These are phyloP conservation scores for Ceratobasidium sp. DNA, from an alignment of 1,284 basidiomycete species.

Conservation along the genomic window DNA sequence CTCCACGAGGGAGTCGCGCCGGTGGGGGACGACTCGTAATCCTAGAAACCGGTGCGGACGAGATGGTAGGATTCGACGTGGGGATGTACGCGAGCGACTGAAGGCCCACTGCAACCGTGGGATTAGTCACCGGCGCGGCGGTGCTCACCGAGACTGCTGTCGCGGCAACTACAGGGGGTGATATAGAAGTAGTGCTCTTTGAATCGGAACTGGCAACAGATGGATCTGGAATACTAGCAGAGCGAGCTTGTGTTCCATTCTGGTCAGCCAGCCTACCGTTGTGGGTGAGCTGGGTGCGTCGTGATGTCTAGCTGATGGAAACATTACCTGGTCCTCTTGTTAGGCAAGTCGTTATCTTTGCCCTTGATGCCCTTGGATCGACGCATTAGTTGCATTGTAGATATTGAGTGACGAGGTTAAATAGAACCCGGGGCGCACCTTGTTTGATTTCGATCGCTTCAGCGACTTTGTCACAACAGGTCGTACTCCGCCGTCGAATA, in stretches of 20 bases:
- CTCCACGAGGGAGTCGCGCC: constrained; percentile 31
- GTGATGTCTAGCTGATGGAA: not conserved
- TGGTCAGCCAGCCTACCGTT: constrained; percentile 13
- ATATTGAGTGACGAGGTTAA: not conserved
- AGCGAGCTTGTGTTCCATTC: constrained; percentile 17
- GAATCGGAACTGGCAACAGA: not conserved
- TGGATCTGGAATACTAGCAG: constrained; percentile 1
- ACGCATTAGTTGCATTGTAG: constrained; percentile 11
- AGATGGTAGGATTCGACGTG: constrained; percentile 38
- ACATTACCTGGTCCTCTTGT: constrained; percentile 43
- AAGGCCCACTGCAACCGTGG: constrained; percentile 43
- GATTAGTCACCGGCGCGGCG: constrained; percentile 43
- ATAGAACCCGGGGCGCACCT: constrained; percentile 66
- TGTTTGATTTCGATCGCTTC: constrained; percentile 74
- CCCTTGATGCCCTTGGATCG: constrained; percentile 41
- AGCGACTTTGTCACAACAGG: constrained; percentile 68
- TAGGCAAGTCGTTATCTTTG: constrained; percentile 43
- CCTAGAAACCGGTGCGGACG: constrained; percentile 9
- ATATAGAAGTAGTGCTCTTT: constrained; percentile 2
- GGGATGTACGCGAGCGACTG: constrained; percentile 40
- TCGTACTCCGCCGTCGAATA: constrained; percentile 83
- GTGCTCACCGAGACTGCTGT: constrained; percentile 42
- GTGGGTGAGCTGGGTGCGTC: not conserved
- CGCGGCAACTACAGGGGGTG: constrained; percentile 30
- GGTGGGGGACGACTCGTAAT: constrained; percentile 9